Evolutionary conservation across 2,329 filamentous ascomycete genomes (phyloP), one percentile per base, ranked within the genome.

Genomic region (Parastagonospora avenae): DNA sequence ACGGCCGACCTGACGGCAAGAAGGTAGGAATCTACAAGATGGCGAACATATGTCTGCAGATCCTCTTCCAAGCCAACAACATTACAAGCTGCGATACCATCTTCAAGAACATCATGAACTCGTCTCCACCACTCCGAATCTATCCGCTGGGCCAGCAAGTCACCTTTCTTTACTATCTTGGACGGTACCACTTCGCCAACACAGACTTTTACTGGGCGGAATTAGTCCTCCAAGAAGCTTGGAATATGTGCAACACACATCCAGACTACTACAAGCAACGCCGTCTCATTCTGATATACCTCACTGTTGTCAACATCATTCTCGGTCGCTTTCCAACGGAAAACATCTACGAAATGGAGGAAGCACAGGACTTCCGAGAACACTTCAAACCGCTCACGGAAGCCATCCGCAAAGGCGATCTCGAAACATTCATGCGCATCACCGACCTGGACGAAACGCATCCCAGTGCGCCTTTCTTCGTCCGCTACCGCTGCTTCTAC

Each of bases 131-230:
- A 0, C 77, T 97, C 10, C 81, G 84, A 1, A 83, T 90, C 44
- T 97, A 95, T 67, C 91, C 92, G 2, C 91, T 90, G 16, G 84
- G 89, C 5, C 90, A 97, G 70, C 85, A 92, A 42, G 91, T 96
- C 43, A 96, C 92, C 3, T 97, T 92, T 64, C 86, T 97, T 11
- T 97, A 96, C 77, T 96, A 96, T 70, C 86, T 97, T 5, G 93
- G 93, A 14, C 88, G 92, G 51, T 97, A 93, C 75, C 86, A 92
- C 67, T 91, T 96, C 71, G 86, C 90, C 57, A 92, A 91, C 71
- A 89, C 86, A 60, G 88, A 96, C 68, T 96, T 91, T 73, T 85
- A 84, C 55, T 86, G 89, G 24, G 91, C 92, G 0, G 85, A 88
- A 45, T 79, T 85, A 42, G 91, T 88, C 31, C 79, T 97, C 6